Conservation (phyloP, 2,329 filamentous ascomycete species). For the Penicillium oxalicum region DNA sequence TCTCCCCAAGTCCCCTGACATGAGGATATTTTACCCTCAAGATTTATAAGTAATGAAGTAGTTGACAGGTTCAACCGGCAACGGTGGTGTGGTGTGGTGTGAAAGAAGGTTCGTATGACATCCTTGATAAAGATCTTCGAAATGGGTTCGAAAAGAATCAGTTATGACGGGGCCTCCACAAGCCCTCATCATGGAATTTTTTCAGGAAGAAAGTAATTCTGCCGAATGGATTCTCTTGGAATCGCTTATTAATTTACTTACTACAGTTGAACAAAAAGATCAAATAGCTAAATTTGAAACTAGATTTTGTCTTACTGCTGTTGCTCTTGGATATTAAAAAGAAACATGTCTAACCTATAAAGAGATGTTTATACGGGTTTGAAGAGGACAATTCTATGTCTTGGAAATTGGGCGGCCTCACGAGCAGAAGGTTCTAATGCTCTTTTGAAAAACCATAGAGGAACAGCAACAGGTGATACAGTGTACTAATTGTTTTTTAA, state of each 20-base stretch:
- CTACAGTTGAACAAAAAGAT: background rate
- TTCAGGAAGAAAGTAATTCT: no score
- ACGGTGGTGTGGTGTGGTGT: no score
- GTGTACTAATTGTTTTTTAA: slow-evolving; percentile 1
- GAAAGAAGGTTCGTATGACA: no score
- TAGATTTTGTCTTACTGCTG: background rate
- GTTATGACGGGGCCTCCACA: no score
- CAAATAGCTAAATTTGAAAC: background rate
- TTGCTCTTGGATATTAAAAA: background rate
- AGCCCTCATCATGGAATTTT: no score
- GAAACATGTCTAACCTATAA: background rate
- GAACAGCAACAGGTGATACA: slow-evolving; percentile 2
- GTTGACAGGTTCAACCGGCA: no score
- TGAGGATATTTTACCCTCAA: no score
- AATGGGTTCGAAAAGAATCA: no score
- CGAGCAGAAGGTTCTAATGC: slow-evolving; percentile 2
- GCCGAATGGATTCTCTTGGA: no score
- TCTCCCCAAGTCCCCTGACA: no score
- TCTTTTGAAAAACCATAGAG: slow-evolving; percentile 5
- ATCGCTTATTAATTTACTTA: slow-evolving; percentile 3
- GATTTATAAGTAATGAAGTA: no score
- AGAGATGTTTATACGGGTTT: background rate
- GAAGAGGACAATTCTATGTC: background rate
- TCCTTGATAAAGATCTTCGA: no score
- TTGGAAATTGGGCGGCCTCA: background rate